Base-by-base conservation (phyloP, 805 yeast species). In the Starmera amethionina region DNA sequence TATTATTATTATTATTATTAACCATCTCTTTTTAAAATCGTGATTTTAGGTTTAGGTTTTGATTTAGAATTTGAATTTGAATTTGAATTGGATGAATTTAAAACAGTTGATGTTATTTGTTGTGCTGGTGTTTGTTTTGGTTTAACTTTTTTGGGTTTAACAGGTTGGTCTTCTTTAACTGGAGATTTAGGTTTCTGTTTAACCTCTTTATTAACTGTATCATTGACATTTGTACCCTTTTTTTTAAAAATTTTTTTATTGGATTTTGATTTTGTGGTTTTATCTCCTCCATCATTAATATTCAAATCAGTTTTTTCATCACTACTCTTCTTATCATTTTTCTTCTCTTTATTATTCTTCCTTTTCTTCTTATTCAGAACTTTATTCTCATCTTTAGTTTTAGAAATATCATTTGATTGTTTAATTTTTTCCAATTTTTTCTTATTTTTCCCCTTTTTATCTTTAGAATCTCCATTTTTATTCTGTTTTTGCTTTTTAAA, bases 271-370 rank as follows among this genome's bases (percentile, higher is more conserved):
- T 36, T 39, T 40, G 28, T 22, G 37, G 29, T 36, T 34, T 45
- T 37, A 15, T 38, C 15, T 40, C 41, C 31, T 8, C 11, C 18
- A 5, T 36, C 38, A 31, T 45, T 35, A 36, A 40, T 40, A 30
- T 40, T 35, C 33, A 43, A 39, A 38, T 42, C 34, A 22, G 41
- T 40, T 35, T 36, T 32, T 28, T 38, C 32, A 43, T 44, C 31
- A 33, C 40, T 42, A 36, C 36, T 28, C 28, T 14, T 36, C 34
- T 39, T 36, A 22, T 22, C 32, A 19, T 39, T 37, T 30, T 5
- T 30, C 12, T 13, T 8, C 14, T 42, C 27, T 38, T 40, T 35
- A n/a, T 14, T 29, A 19, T 9, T 37, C 8, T 40, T 30, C 8
- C 27, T 7, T 8, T 29, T 40, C 22, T 37, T 44, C 31, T 28